Conservation (phyloP, 768 basidiomycete species). For the Mycena galericulata region DNA sequence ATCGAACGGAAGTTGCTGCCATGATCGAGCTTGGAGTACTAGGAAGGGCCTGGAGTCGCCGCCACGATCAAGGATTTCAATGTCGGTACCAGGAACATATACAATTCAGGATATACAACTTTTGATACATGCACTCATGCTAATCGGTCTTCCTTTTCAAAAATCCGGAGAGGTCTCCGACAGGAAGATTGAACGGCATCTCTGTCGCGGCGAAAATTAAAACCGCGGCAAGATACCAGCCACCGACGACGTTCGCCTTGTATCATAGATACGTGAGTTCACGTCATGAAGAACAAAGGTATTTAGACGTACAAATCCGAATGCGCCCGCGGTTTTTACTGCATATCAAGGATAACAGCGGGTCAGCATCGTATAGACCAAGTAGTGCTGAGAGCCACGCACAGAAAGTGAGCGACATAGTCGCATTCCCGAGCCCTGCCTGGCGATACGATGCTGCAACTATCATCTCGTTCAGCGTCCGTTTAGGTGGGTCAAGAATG, state of each 20-base stretch:
- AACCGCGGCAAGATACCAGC: slow-evolving; percentile 31
- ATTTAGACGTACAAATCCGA: slow-evolving; percentile 25
- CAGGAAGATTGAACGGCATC: slow-evolving; percentile 28
- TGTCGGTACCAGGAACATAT: no score
- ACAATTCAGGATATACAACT: no score
- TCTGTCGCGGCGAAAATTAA: slow-evolving; percentile 30
- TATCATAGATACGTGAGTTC: neutral
- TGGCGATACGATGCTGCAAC: slow-evolving; percentile 18
- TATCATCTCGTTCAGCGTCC: neutral
- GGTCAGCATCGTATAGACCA: no score
- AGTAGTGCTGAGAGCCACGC: neutral
- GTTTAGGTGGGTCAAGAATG: neutral
- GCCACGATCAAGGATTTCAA: no score
- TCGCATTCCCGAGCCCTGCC: slow-evolving; percentile 21
- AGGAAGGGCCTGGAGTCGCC: no score
- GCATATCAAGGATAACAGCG: neutral
- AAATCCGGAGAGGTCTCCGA: slow-evolving; percentile 32
- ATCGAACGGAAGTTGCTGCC: no score
- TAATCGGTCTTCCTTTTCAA: slow-evolving; percentile 23
- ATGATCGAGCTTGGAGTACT: no score
- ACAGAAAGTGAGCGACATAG: slow-evolving; percentile 12
- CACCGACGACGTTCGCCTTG: slow-evolving; percentile 20
- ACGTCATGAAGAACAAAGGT: no score
- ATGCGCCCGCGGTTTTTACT: slow-evolving; percentile 32
- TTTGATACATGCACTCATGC: slow-evolving; percentile 28